A percentile compares a stretch with the other conserved stretches of the same genome.
Evolutionary conservation across 1,284 basidiomycete genomes (phyloP).

Genomic region (Termitomyces sp.): DNA sequence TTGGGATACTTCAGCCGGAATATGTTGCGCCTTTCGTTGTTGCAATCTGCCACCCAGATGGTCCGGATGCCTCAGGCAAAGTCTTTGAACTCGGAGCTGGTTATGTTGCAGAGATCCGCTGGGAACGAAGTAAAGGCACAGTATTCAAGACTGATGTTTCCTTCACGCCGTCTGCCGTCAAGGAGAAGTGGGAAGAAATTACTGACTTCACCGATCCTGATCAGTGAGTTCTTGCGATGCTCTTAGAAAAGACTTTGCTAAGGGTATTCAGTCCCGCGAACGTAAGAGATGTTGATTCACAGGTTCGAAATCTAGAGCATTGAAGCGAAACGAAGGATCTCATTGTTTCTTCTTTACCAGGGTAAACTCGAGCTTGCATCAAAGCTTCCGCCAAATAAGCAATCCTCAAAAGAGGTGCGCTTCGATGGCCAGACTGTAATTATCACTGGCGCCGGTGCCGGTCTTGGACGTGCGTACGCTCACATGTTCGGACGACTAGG

Average conservation of each 20-base stretch:
- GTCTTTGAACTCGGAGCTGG: constrained; percentile 95
- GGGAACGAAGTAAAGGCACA: constrained; percentile 86
- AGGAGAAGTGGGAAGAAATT: constrained; percentile 78
- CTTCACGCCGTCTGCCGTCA: constrained; percentile 94
- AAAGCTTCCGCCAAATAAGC: constrained; percentile 66
- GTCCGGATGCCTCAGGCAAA: constrained; percentile 80
- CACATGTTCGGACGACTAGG: constrained; percentile 88
- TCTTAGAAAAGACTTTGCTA: not conserved
- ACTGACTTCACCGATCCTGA: constrained; percentile 77
- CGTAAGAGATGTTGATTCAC: constrained; percentile 66
- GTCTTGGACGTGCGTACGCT: constrained; percentile 90
- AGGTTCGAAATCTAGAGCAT: constrained; percentile 33
- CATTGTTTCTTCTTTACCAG: constrained; percentile 26
- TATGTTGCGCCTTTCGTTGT: constrained; percentile 92
- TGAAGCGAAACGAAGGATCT: not conserved
- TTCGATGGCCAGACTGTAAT: constrained; percentile 92
- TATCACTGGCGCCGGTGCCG: constrained; percentile 91
- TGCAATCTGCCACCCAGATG: constrained; percentile 72
- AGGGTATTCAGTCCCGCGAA: constrained; percentile 50
- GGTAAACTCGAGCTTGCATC: constrained; percentile 68
- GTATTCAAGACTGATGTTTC: constrained; percentile 89
- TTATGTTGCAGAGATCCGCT: constrained; percentile 88
- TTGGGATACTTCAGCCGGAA: constrained; percentile 56
- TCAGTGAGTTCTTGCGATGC: constrained; percentile 46
- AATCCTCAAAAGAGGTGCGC: constrained; percentile 67